Percentiles rank a stretch among this genome's conserved stretches.
These are phyloP conservation scores for Stemphylium lycopersici DNA, from an alignment of 2,329 filamentous ascomycete species.

Conservation along the genomic window DNA sequence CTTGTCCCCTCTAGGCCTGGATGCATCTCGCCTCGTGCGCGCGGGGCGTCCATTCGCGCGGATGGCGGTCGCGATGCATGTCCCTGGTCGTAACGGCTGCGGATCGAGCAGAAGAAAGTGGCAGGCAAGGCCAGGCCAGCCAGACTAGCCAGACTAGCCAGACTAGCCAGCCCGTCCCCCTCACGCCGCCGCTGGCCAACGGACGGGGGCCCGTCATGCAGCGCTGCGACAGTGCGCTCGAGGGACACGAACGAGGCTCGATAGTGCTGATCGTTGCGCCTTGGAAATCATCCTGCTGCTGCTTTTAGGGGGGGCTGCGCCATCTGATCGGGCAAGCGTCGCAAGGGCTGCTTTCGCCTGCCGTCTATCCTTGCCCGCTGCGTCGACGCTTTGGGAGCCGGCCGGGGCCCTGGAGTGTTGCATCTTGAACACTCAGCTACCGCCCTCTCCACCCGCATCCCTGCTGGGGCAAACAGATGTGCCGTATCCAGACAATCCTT, in stretches of 20 bases:
- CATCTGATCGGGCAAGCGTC: constrained; percentile 29
- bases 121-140: not conserved
- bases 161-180: not conserved
- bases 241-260: not conserved
- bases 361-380: constrained; percentile 28
- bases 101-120: constrained; percentile 23
- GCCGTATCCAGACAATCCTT: constrained; percentile 23
- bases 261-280: constrained; percentile 16
- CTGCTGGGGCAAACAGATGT: constrained; percentile 27
- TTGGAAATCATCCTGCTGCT: not conserved
- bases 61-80: constrained; percentile 26
- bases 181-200: constrained; percentile 10
- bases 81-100: constrained; percentile 31
- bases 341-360: constrained; percentile 28
- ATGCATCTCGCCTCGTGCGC: constrained; percentile 28
- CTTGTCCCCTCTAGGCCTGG: constrained; percentile 22
- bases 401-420: constrained; percentile 11
- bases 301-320: constrained; percentile 17
- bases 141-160: too few species aligned
- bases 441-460: constrained; percentile 18
- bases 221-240: constrained; percentile 1
- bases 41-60: constrained; percentile 30
- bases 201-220: constrained; percentile 14
- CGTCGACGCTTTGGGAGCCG: constrained; percentile 21
- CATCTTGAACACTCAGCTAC: constrained; percentile 22